A percentile compares a stretch with the other conserved stretches of the same genome.
phyloP scores from a whole-genome alignment of 805 yeast species.

The Candida jianshihensis region DNA sequence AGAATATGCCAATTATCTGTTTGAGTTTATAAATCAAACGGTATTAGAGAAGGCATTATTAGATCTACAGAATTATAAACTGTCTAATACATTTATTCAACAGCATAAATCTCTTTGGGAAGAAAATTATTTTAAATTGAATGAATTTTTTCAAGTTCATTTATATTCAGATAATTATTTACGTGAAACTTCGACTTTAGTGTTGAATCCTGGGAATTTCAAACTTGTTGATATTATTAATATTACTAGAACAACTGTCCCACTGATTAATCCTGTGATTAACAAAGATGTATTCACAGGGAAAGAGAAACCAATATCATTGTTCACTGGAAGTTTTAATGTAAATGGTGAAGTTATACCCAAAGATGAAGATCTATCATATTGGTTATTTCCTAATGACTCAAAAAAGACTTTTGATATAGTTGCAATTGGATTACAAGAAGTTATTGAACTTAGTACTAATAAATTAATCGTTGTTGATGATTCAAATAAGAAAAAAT shows the following conservation, averaged over 20 bases:
- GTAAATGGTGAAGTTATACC: constrained; percentile 63
- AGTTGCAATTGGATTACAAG: constrained; percentile 82
- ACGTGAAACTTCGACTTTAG: neutral
- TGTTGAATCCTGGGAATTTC: neutral
- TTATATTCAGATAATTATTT: constrained; percentile 1
- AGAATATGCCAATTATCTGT: neutral
- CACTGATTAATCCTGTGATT: no score
- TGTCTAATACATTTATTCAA: constrained; percentile 43
- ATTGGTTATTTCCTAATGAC: constrained; percentile 72
- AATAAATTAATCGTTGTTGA: constrained; percentile 81
- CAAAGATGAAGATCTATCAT: constrained; percentile 53
- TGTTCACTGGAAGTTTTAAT: constrained; percentile 84
- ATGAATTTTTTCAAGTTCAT: constrained; percentile 58
- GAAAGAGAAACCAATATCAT: constrained; percentile 48
- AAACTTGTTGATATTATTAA: constrained; percentile 79
- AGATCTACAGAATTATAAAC: constrained; percentile 26
- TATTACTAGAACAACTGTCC: no score
- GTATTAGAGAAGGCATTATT: constrained; percentile 40
- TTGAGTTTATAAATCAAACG: constrained; percentile 52
- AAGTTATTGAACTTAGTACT: constrained; percentile 76
- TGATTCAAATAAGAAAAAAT: constrained; percentile 45
- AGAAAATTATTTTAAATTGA: constrained; percentile 81
- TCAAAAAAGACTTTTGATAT: constrained; percentile 46
- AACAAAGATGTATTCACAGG: constrained; percentile 47
- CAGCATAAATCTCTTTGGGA: constrained; percentile 86